These are phyloP conservation scores for Fusarium euwallaceae DNA, from an alignment of 2,329 filamentous ascomycete species.

Conservation along the genomic window DNA sequence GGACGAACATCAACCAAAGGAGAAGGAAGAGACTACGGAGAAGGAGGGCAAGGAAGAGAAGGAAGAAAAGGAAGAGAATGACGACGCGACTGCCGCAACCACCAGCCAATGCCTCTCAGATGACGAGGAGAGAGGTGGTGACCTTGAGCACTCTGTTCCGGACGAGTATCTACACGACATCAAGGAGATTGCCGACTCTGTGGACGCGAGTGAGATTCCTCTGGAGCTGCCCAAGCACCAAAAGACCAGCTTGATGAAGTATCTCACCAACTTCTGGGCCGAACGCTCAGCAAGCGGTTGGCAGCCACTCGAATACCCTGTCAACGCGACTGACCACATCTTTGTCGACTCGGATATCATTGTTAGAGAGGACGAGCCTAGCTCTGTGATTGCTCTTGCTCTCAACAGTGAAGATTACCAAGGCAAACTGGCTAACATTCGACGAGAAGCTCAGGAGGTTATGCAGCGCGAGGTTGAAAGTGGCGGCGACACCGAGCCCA, in stretches of 20 bases:
- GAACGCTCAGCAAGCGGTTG: conserved; percentile 96
- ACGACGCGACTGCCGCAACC: conserved; percentile 46
- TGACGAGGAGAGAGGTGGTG: conserved; percentile 76
- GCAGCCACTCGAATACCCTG: conserved; percentile 91
- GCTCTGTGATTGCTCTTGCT: conserved; percentile 93
- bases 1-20: conserved; percentile 42
- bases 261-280: conserved; percentile 98
- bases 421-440: conserved; percentile 79
- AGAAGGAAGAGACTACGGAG: conserved; percentile 24
- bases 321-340: conserved; percentile 90
- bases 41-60: conserved; percentile 45
- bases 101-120: conserved; percentile 72
- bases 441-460: conserved; percentile 62
- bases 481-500: conserved; percentile 46
- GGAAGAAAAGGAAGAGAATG: conserved; percentile 46
- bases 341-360: conserved; percentile 98
- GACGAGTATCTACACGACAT: conserved; percentile 77
- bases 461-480: conserved; percentile 55
- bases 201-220: conserved; percentile 72
- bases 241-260: conserved; percentile 92
- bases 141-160: conserved; percentile 76
- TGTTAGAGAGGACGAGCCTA: conserved; percentile 96
- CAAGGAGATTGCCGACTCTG: conserved; percentile 72
- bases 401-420: conserved; percentile 90
- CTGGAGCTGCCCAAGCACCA: conserved; percentile 91